These are phyloP conservation scores for Colletotrichum ledebouriae DNA, from an alignment of 2,329 filamentous ascomycete genomes.

Conservation along the genomic window DNA sequence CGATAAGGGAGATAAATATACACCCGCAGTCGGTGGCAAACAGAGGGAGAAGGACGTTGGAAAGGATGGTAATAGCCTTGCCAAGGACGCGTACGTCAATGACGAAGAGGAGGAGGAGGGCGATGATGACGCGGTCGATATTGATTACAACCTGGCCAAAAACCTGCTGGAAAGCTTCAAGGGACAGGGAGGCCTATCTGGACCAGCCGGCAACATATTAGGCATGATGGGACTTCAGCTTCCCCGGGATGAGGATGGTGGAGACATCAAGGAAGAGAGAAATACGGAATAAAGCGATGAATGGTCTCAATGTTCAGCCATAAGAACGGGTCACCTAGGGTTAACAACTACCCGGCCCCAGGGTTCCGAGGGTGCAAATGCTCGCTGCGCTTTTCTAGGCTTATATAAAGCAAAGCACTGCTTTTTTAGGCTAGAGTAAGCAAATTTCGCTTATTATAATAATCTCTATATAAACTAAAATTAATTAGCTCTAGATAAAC, in stretches of 20 bases:
- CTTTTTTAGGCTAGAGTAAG: too few relatives aligned
- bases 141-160: constrained; percentile 89
- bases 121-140: constrained; percentile 73
- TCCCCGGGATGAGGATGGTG: constrained; percentile 81
- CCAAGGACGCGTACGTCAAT: constrained; percentile 49
- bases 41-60: constrained; percentile 21
- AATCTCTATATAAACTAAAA: too few relatives aligned
- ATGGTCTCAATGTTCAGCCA: background rate
- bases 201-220: constrained; percentile 89
- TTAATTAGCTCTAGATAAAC: too few relatives aligned
- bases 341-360: too few relatives aligned
- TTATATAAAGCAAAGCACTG: too few relatives aligned
- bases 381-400: too few relatives aligned
- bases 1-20: constrained; percentile 53
- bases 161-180: constrained; percentile 96
- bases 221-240: constrained; percentile 86
- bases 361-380: too few relatives aligned
- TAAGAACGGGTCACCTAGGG: too few relatives aligned
- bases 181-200: constrained; percentile 85
- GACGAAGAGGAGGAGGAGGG: constrained; percentile 66
- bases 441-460: too few relatives aligned
- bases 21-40: constrained; percentile 47
- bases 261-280: constrained; percentile 47
- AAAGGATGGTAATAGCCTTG: background rate
- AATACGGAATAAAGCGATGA: background rate